A percentile compares a stretch with the other conserved stretches of the same genome.
These are phyloP conservation scores for Blattamonas nauphoetae DNA, from an alignment of 78 protist genomes.

Conservation along the genomic window DNA sequence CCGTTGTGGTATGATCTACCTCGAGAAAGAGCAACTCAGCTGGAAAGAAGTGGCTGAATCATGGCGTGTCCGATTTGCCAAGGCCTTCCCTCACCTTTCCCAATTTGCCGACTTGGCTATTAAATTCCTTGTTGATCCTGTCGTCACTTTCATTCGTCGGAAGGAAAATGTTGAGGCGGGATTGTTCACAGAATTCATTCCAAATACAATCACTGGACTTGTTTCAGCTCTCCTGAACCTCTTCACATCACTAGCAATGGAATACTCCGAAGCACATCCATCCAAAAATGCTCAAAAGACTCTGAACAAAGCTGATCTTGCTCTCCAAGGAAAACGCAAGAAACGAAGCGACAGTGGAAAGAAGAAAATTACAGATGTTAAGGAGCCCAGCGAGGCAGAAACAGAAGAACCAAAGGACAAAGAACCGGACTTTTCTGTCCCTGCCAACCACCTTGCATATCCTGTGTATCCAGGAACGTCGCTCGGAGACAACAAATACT, in stretches of 20 bases:
- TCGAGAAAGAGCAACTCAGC: conserved; percentile 45
- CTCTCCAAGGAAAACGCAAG: not conserved
- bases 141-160: not conserved
- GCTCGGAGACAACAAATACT: not conserved
- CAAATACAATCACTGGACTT: not conserved
- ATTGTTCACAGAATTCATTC: conserved; percentile 1
- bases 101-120: not conserved
- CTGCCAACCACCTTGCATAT: not conserved
- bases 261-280: not conserved
- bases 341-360: not conserved
- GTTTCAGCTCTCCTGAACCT: not conserved
- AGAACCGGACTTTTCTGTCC: too few species aligned
- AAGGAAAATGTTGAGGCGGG: too few species aligned
- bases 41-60: conserved; percentile 42
- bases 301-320: not conserved
- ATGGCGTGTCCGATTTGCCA: conserved; percentile 25
- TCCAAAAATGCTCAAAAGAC: not conserved
- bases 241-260: not conserved
- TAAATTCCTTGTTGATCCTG: not conserved
- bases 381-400: not conserved
- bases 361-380: not conserved
- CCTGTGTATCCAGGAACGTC: not conserved
- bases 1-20: conserved; percentile 77
- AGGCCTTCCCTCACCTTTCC: not conserved
- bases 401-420: not conserved